Base-by-base conservation (phyloP, 306 rosid species). In the Ammopiptanthus mongolicus region DNA sequence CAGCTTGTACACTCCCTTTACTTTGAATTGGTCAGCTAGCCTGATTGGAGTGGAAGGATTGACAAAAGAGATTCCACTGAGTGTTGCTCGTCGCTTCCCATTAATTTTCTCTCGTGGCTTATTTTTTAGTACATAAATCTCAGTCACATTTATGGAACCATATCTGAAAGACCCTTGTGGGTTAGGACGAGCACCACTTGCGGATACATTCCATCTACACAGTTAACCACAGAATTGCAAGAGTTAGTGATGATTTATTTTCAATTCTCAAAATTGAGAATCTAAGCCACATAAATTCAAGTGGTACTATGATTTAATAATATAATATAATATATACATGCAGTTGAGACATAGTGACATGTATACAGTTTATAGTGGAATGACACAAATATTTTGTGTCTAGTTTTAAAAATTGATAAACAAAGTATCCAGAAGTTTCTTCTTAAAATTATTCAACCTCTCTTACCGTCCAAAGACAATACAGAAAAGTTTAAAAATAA, bases 181-280 rank as follows among this genome's bases (percentile, higher is more conserved):
- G 69, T 94, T 94, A 44, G 98, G 98, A 71, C 98, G 96, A 62
- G 98, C 97, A 69, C 98, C 98, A 68, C 98, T 94, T 8, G 98
- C 98, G 14, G 98, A 86, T 73, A 94, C 98, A 63, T 94, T 94
- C 98, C 98, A 91, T 79, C 98, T 94, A 84, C 85, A 77, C 15
- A 64, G 71, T 69, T 17, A 63, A 79, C 66, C 75, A 69, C 14
- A 78, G 50, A 69, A 65, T 69, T 73, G 21, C 60, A 78, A 71
- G 46, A 28, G 73, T 71, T 77, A 72, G 78, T 56, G 5, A 34
- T 69, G 59, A 63, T 25, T 13, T 36, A 5, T 9, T 23, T 56
- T n/a, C 0, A 65, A 17, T 55, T 64, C 37, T 55, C 70, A 46
- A 57, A 65, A 70, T 76, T 51, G 11, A 75, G 46, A 39, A 59